Percentiles rank a stretch among this genome's conserved stretches.
Conservation (phyloP, 2,329 filamentous ascomycete genomes). For the Cordyceps pruinosa region DNA sequence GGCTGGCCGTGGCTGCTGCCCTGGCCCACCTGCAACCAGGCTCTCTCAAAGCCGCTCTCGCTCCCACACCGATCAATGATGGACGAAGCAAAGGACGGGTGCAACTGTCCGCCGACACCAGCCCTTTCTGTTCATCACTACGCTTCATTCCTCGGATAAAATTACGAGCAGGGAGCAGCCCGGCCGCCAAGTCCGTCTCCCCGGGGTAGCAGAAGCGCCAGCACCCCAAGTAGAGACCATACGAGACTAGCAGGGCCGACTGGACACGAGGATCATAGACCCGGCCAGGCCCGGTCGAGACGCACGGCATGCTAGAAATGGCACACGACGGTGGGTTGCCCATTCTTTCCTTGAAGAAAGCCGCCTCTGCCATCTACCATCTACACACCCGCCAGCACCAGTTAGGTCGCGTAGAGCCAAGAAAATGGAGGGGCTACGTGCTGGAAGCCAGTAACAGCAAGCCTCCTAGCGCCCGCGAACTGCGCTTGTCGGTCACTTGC, state of each 20-base stretch:
- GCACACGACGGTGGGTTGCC: neutral
- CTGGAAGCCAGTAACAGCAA: neutral
- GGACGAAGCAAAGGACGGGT: neutral
- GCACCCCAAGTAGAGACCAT: neutral
- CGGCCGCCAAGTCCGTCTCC: neutral
- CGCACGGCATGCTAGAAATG: neutral
- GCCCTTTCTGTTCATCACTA: neutral
- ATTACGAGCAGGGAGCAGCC: neutral
- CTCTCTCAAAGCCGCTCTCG: neutral
- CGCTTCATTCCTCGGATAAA: neutral
- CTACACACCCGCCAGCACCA: neutral
- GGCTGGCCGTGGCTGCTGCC: neutral
- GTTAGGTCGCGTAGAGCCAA: neutral
- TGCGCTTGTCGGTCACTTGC: conserved; percentile 7
- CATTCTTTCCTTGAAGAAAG: neutral
- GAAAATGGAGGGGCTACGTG: neutral
- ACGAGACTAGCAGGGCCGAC: neutral
- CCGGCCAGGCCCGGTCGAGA: neutral
- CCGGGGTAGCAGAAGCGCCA: neutral
- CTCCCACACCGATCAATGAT: neutral
- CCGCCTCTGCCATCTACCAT: neutral
- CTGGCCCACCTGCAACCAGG: neutral
- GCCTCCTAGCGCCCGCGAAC: conserved; percentile 1
- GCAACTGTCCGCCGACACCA: neutral
- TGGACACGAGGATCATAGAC: neutral